These are phyloP conservation scores for Boletus subcaerulescens DNA, from an alignment of 768 basidiomycete genomes.

Conservation along the genomic window DNA sequence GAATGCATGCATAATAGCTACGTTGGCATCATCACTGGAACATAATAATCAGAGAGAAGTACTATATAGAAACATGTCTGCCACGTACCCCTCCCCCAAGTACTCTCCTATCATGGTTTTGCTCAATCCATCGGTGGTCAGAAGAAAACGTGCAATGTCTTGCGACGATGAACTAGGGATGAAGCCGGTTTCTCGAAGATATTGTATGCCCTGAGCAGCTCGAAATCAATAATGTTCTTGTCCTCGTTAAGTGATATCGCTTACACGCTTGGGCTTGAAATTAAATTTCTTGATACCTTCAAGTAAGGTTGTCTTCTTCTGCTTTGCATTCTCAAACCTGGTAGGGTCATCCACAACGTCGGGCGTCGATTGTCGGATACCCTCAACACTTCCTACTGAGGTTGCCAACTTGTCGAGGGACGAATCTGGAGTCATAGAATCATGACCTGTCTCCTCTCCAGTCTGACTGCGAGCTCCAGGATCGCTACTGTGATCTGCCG, in stretches of 20 bases:
- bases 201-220: constrained; percentile 72
- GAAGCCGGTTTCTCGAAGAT: constrained; percentile 84
- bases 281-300: constrained; percentile 99
- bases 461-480: constrained; percentile 43
- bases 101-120: constrained; percentile 98
- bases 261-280: constrained; percentile 93
- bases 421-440: constrained; percentile 53
- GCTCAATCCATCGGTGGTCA: constrained; percentile 87
- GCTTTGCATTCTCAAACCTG: constrained; percentile 92
- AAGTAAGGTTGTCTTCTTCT: constrained; percentile 89
- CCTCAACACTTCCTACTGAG: constrained; percentile 48
- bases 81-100: constrained; percentile 87
- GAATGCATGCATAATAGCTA: constrained; percentile 96
- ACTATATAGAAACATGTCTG: neutral
- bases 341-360: constrained; percentile 87
- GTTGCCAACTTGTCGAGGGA: constrained; percentile 54
- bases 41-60: constrained; percentile 3
- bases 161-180: constrained; percentile 68
- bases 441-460: constrained; percentile 53
- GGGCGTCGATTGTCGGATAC: constrained; percentile 66
- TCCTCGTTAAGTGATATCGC: constrained; percentile 24
- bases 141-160: constrained; percentile 82
- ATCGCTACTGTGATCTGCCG: constrained; percentile 36
- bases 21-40: constrained; percentile 78
- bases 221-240: neutral